phyloP scores from a whole-genome alignment of 805 yeast genomes.

The Millerago galiae region DNA sequence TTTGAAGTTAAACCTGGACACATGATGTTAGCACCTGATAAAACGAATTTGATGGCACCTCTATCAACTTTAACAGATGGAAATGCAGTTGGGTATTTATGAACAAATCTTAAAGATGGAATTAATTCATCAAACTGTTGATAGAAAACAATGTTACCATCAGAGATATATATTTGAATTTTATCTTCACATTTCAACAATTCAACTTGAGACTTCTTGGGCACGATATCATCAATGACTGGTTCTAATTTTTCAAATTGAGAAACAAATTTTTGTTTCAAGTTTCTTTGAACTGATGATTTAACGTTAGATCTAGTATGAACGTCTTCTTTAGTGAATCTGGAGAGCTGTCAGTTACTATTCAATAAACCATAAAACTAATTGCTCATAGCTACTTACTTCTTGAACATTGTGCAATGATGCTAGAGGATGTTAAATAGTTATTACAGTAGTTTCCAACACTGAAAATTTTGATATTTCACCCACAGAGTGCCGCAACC shows the following conservation, averaged over 20 bases:
- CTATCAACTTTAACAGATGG: constrained; percentile 88
- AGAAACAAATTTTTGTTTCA: constrained; percentile 64
- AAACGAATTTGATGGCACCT: constrained; percentile 91
- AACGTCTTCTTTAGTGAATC: constrained; percentile 78
- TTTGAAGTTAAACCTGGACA: constrained; percentile 89
- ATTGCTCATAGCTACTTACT: constrained; percentile 20
- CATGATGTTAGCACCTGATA: constrained; percentile 97
- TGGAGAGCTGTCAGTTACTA: constrained; percentile 11
- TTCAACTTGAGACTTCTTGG: constrained; percentile 80
- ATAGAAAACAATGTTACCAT: constrained; percentile 66
- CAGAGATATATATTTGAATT: constrained; percentile 69
- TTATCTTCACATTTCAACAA: constrained; percentile 86
- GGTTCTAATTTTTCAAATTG: constrained; percentile 74
- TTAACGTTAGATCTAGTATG: constrained; percentile 89
- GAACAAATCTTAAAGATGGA: constrained; percentile 71
- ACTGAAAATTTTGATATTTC: not conserved
- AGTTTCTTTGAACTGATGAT: constrained; percentile 89
- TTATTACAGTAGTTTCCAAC: not conserved
- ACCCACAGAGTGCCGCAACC: not conserved
- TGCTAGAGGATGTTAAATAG: not conserved
- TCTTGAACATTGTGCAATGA: constrained; percentile 39
- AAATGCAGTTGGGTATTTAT: constrained; percentile 75
- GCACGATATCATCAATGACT: constrained; percentile 73
- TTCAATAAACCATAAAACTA: not conserved
- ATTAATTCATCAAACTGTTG: constrained; percentile 77